Evolutionary conservation across 1,139 yeast genomes (phyloP).

Genomic region (Scheffersomyces lignicola): DNA sequence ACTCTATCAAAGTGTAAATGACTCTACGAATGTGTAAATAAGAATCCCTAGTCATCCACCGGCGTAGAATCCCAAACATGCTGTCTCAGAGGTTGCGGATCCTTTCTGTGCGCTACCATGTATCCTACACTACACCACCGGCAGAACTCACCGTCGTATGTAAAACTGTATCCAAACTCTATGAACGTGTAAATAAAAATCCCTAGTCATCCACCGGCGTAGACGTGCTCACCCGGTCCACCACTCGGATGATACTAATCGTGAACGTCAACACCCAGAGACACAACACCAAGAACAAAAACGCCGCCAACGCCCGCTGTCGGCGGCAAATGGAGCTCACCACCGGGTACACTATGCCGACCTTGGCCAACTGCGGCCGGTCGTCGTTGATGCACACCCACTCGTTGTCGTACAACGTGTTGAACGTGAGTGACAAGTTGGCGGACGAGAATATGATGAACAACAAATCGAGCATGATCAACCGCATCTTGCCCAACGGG

Average conservation of each 20-base stretch:
- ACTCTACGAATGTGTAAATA: too few relatives aligned
- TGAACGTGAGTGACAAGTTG: slow-evolving; percentile 79
- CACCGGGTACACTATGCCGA: slow-evolving; percentile 26
- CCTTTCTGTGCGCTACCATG: too few relatives aligned
- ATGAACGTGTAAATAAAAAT: too few relatives aligned
- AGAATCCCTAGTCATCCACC: too few relatives aligned
- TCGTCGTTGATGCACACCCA: slow-evolving; percentile 68
- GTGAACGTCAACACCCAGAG: slow-evolving; percentile 88
- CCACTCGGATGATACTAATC: slow-evolving; percentile 79
- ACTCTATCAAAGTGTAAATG: too few relatives aligned
- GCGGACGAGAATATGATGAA: slow-evolving; percentile 95
- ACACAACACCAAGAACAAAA: slow-evolving; percentile 69
- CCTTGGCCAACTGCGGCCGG: slow-evolving; percentile 23
- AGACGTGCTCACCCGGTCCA: slow-evolving; percentile 43
- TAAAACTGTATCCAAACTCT: too few relatives aligned
- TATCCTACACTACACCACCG: too few relatives aligned
- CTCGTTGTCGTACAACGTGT: slow-evolving; percentile 72
- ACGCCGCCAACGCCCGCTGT: slow-evolving; percentile 76
- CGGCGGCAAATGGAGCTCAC: slow-evolving; percentile 64
- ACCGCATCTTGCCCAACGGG: slow-evolving; percentile 77
- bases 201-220: not conserved
- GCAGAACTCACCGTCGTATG: too few relatives aligned
- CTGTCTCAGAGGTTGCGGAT: too few relatives aligned
- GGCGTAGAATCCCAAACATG: too few relatives aligned
- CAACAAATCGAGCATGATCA: slow-evolving; percentile 73